Evolutionary conservation across 2,329 filamentous ascomycete species (phyloP).

Genomic region (Epichloe festucae): DNA sequence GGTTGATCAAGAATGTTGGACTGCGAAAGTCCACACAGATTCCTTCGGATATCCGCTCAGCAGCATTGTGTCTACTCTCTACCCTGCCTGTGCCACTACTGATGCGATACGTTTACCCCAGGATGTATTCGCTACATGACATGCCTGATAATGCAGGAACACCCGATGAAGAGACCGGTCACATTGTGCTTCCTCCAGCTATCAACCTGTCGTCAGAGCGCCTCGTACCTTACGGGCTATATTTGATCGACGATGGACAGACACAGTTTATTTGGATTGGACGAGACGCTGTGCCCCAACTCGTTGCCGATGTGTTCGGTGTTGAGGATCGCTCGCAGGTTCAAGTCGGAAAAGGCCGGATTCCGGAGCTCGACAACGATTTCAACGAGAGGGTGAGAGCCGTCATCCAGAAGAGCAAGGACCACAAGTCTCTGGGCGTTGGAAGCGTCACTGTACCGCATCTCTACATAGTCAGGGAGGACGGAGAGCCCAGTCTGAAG

Average conservation of each 20-base stretch:
- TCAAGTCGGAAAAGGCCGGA: conserved; percentile 76
- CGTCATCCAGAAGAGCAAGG: conserved; percentile 82
- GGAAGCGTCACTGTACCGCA: conserved; percentile 90
- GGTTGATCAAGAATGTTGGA: conserved; percentile 90
- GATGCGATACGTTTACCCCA: conserved; percentile 84
- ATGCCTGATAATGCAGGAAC: conserved; percentile 91
- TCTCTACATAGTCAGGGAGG: conserved; percentile 85
- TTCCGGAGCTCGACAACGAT: conserved; percentile 85
- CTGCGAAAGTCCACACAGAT: conserved; percentile 89
- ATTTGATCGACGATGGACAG: conserved; percentile 93
- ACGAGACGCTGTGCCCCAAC: conserved; percentile 78
- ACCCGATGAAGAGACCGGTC: conserved; percentile 72
- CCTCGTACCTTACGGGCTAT: conserved; percentile 79
- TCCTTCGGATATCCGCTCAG: conserved; percentile 83
- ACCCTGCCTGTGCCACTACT: conserved; percentile 81
- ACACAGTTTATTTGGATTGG: conserved; percentile 97
- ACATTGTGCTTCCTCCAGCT: conserved; percentile 75
- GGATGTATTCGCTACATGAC: conserved; percentile 79
- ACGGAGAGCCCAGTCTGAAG: conserved; percentile 88
- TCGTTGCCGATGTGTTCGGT: conserved; percentile 83
- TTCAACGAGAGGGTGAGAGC: conserved; percentile 90
- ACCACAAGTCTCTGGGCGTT: conserved; percentile 74
- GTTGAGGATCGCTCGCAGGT: conserved; percentile 70
- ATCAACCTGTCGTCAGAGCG: conserved; percentile 80
- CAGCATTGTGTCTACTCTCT: conserved; percentile 84